Conservation (phyloP, 2,329 filamentous ascomycete genomes). For the Xylariaceae sp. region DNA sequence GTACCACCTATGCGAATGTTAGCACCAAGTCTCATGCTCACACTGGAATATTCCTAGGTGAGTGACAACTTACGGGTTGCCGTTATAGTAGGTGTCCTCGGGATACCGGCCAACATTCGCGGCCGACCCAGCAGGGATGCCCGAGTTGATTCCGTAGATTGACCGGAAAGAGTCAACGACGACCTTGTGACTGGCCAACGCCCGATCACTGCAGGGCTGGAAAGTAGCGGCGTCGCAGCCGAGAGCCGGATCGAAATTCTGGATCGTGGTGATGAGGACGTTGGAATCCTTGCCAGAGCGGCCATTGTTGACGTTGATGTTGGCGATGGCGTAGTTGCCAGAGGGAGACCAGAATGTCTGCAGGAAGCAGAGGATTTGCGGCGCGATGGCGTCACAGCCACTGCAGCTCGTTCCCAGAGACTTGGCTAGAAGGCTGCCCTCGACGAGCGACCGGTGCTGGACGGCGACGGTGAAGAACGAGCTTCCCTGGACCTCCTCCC, state of each 20-base stretch:
- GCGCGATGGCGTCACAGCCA: slow-evolving; percentile 59
- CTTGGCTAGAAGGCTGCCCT: slow-evolving; percentile 62
- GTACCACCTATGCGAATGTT: slow-evolving; percentile 53
- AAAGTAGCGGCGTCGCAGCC: slow-evolving; percentile 66
- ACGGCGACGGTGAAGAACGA: slow-evolving; percentile 74
- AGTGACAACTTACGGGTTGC: slow-evolving; percentile 52
- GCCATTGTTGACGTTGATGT: slow-evolving; percentile 58
- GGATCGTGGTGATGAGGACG: slow-evolving; percentile 60
- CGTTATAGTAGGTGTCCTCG: slow-evolving; percentile 69
- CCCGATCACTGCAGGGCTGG: slow-evolving; percentile 67
- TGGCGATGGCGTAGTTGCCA: slow-evolving; percentile 59
- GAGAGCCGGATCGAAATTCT: slow-evolving; percentile 62
- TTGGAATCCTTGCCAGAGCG: slow-evolving; percentile 69
- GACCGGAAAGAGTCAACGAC: slow-evolving; percentile 70
- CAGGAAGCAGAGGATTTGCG: slow-evolving; percentile 66
- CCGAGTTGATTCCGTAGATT: slow-evolving; percentile 64
- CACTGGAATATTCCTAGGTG: neutral
- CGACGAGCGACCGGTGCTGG: slow-evolving; percentile 63
- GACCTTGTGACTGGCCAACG: slow-evolving; percentile 70
- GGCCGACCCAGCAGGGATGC: slow-evolving; percentile 53
- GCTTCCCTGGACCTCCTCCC: slow-evolving; percentile 73
- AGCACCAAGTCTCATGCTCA: slow-evolving; percentile 6
- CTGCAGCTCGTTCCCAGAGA: slow-evolving; percentile 55
- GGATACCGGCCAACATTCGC: slow-evolving; percentile 62
- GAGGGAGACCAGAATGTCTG: slow-evolving; percentile 65